Evolutionary conservation across 1,284 basidiomycete species (phyloP).

Genomic region (Coriolopsis trogii): DNA sequence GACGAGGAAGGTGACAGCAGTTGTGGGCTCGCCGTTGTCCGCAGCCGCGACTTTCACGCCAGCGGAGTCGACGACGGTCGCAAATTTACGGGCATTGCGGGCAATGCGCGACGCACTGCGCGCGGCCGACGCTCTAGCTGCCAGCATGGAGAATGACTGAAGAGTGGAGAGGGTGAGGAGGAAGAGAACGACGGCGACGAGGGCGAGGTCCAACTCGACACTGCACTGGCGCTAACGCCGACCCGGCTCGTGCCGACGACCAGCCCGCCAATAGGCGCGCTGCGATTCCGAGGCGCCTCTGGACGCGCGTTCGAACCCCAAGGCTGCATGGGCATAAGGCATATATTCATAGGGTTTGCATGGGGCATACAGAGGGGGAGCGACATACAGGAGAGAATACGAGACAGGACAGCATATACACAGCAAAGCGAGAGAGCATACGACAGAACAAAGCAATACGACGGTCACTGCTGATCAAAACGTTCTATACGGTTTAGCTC

Average conservation of each 20-base stretch:
- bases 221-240: slow-evolving; percentile 5
- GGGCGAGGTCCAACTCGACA: not conserved
- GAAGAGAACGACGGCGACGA: slow-evolving; percentile 14
- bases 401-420: not conserved
- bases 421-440: not conserved
- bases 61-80: slow-evolving; percentile 76
- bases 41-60: slow-evolving; percentile 86
- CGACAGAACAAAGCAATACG: not conserved
- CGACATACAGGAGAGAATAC: slow-evolving; percentile 2
- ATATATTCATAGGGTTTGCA: slow-evolving; percentile 20
- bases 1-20: slow-evolving; percentile 86
- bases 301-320: slow-evolving; percentile 1
- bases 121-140: slow-evolving; percentile 59
- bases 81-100: slow-evolving; percentile 58
- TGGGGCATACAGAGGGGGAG: slow-evolving; percentile 3
- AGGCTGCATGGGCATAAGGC: slow-evolving; percentile 7
- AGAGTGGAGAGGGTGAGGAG: slow-evolving; percentile 6
- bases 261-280: slow-evolving; percentile 18
- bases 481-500: too few relatives aligned
- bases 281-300: slow-evolving; percentile 3
- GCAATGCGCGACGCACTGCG: slow-evolving; percentile 57
- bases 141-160: slow-evolving; percentile 49
- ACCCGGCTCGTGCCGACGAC: slow-evolving; percentile 19
- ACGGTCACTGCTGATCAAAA: too few relatives aligned
- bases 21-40: slow-evolving; percentile 81